Base-by-base conservation (phyloP, 163 green algal genomes). In the Volvox carteri region DNA sequence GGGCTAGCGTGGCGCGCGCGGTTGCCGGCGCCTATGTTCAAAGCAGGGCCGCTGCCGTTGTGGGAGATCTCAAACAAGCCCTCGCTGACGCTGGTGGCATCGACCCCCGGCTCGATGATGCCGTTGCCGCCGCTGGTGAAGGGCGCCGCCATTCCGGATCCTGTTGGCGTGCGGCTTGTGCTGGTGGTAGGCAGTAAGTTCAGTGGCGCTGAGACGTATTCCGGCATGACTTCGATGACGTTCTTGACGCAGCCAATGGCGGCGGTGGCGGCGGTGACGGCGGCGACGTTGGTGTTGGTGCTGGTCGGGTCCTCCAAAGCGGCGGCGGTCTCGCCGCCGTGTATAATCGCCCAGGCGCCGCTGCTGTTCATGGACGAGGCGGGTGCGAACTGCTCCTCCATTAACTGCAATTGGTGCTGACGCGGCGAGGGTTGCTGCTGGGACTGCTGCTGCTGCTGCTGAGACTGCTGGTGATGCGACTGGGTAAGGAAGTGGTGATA, bases 261-360 rank as follows among this genome's bases (percentile, higher is more conserved):
- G 52, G 76, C 50, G n/a, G 46, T 28, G 16, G 48, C 75, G 48
- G 25, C 46, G 11, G 11, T 11, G 30, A 8, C 16, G 35, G 16
- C 42, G 56, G 8, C 73, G 2, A 30, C 28, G 42, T 8, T 11
- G 21, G n/a, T 30, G 11, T 8, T 23, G 18, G 7, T 41, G 56
- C 25, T 18, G 60, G 21, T 41, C 0, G 48, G 18, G 23, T 79
- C 65, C 3, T 79, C 65, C n/a, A 86, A 60, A n/a, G 62, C 2
- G 3, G 18, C 14, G 9, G 7, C 41, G 0, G 79, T 73, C 33
- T 70, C 80, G 9, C 46, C 80, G 33, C 46, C 68, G 46, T 87
- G 80, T 44, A 87, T 79, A 11, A 87, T 56, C 16, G 80, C 80
- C 80, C 80, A 87, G 33, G 5, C 65, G 33, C 75, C 75, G 75